phyloP scores from a whole-genome alignment of 2,329 filamentous ascomycete genomes.

The Hypocreales sp. region DNA sequence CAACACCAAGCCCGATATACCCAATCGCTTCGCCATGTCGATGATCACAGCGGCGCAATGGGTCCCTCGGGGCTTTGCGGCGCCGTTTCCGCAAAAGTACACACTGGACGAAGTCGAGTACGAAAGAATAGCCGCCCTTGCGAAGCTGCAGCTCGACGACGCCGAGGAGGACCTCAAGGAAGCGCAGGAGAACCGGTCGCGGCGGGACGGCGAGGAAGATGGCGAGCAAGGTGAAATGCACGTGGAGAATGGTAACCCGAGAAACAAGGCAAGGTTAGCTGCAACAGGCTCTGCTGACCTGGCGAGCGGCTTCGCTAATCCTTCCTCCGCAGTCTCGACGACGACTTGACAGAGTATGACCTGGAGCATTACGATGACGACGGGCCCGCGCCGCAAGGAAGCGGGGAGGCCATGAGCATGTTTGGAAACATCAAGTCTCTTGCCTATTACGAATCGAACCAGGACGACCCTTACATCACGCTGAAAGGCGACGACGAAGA shows the following conservation, averaged over 20 bases:
- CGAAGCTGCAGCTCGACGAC: conserved; percentile 74
- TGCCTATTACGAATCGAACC: conserved; percentile 85
- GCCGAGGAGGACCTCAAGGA: conserved; percentile 73
- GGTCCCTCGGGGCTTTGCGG: conserved; percentile 64
- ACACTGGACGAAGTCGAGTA: conserved; percentile 63
- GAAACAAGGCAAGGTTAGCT: conserved; percentile 3
- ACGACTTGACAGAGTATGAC: conserved; percentile 91
- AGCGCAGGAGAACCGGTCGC: conserved; percentile 33
- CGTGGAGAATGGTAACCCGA: conserved; percentile 2
- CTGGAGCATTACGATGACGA: conserved; percentile 92
- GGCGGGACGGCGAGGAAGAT: conserved; percentile 11
- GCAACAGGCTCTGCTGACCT: neutral
- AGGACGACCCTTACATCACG: conserved; percentile 93
- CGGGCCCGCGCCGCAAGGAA: conserved; percentile 22
- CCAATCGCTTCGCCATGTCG: conserved; percentile 40
- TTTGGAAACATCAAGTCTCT: conserved; percentile 92
- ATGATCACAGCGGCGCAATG: conserved; percentile 67
- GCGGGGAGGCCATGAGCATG: conserved; percentile 65
- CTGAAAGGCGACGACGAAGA: conserved; percentile 55
- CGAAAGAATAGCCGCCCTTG: conserved; percentile 57
- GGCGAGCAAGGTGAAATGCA: conserved; percentile 20
- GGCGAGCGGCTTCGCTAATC: conserved; percentile 5
- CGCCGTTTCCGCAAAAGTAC: conserved; percentile 61
- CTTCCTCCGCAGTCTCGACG: conserved; percentile 34
- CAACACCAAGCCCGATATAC: no score